phyloP scores from a whole-genome alignment of 805 yeast genomes.

The Allodekkera sacchari region DNA sequence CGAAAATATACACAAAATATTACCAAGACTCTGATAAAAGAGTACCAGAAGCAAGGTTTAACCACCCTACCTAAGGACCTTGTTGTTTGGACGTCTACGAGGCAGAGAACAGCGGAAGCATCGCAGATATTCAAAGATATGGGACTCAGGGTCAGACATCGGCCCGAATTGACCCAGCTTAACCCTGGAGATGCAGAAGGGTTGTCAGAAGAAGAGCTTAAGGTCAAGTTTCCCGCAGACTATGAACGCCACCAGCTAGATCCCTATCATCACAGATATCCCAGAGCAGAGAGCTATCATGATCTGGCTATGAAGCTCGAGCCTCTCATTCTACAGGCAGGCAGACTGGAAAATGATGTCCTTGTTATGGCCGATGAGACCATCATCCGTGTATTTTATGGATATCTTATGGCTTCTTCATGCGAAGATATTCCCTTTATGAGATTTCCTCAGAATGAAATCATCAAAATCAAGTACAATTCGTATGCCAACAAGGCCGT shows the following conservation, averaged over 20 bases:
- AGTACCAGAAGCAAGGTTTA: conserved; percentile 14
- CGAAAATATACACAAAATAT: conserved; percentile 55
- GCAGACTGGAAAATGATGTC: conserved; percentile 80
- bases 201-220: conserved; percentile 51
- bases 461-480: conserved; percentile 79
- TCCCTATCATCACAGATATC: conserved; percentile 88
- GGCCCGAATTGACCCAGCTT: conserved; percentile 78
- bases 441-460: conserved; percentile 70
- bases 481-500: conserved; percentile 73
- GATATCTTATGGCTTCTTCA: conserved; percentile 88
- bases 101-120: conserved; percentile 75
- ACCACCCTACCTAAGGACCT: conserved; percentile 29
- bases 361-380: conserved; percentile 91
- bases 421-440: conserved; percentile 79
- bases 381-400: conserved; percentile 80
- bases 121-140: conserved; percentile 56
- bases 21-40: conserved; percentile 43
- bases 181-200: conserved; percentile 86
- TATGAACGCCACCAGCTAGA: conserved; percentile 57
- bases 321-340: conserved; percentile 89
- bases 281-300: conserved; percentile 91
- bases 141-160: conserved; percentile 60
- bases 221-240: conserved; percentile 57
- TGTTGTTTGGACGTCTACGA: conserved; percentile 92
- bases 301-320: conserved; percentile 93